These are phyloP conservation scores for Geranomyces michiganensis DNA, from an alignment of 192 early-diverging fungal species.

Conservation along the genomic window DNA sequence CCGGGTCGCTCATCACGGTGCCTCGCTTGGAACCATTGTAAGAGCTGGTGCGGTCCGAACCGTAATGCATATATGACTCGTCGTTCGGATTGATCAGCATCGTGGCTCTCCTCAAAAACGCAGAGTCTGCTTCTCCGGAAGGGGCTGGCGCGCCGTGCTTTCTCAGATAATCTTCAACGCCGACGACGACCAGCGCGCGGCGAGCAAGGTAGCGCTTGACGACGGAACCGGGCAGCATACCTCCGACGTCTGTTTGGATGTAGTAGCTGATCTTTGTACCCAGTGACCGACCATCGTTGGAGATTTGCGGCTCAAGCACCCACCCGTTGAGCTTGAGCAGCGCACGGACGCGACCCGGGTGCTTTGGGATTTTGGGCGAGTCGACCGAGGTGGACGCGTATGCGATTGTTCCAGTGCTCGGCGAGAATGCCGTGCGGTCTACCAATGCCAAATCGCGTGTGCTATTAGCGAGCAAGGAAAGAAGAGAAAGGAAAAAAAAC, in stretches of 20 bases:
- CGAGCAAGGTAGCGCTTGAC: conserved; percentile 37
- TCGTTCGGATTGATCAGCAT: background rate
- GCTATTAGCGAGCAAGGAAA: no score
- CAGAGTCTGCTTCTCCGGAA: conserved; percentile 6
- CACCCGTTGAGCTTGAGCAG: conserved; percentile 41
- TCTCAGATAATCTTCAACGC: conserved; percentile 34
- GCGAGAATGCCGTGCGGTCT: conserved; percentile 28
- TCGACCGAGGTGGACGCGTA: conserved; percentile 35
- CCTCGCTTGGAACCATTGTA: no score
- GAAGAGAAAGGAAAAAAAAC: no score
- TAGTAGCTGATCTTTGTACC: conserved; percentile 34
- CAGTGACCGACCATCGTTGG: conserved; percentile 20
- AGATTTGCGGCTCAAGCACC: conserved; percentile 35
- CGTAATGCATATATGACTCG: no score
- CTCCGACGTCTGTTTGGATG: conserved; percentile 38
- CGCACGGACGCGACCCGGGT: conserved; percentile 37
- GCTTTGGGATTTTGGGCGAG: conserved; percentile 39
- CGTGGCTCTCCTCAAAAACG: background rate
- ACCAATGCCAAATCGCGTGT: conserved; percentile 35
- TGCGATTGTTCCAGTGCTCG: conserved; percentile 28
- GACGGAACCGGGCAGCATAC: conserved; percentile 32
- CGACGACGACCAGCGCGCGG: conserved; percentile 36
- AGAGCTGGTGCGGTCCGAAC: no score
- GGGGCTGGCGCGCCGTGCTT: conserved; percentile 32
- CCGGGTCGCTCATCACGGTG: no score